Conservation (phyloP, 1,284 basidiomycete species). For the Sanghuangporus weigelae region DNA sequence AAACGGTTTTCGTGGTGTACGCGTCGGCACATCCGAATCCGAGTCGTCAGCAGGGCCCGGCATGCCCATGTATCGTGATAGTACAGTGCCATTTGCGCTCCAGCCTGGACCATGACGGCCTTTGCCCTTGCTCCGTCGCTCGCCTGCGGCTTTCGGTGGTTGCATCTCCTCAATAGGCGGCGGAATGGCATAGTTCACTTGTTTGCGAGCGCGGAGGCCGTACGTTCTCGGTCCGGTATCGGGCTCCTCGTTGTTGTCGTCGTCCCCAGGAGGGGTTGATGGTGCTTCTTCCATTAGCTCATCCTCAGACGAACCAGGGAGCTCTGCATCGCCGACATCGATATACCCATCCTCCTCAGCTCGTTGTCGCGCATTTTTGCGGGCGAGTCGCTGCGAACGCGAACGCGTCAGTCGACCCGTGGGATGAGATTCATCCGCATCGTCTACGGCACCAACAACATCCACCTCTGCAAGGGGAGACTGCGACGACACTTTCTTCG, state of each 20-base stretch:
- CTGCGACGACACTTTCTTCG: slow-evolving; percentile 8
- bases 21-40: slow-evolving; percentile 67
- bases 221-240: slow-evolving; percentile 43
- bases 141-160: slow-evolving; percentile 30
- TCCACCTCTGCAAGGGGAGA: not conserved
- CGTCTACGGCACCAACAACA: not conserved
- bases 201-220: slow-evolving; percentile 51
- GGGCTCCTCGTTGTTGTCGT: slow-evolving; percentile 18
- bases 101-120: slow-evolving; percentile 53
- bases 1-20: slow-evolving; percentile 62
- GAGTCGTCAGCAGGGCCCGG: slow-evolving; percentile 56
- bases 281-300: slow-evolving; percentile 17
- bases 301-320: slow-evolving; percentile 21
- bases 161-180: slow-evolving; percentile 67
- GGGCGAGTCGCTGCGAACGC: not conserved
- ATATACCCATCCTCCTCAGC: slow-evolving; percentile 26
- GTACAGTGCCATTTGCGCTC: slow-evolving; percentile 70
- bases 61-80: slow-evolving; percentile 71
- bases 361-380: slow-evolving; percentile 15
- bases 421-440: slow-evolving; percentile 1
- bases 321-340: slow-evolving; percentile 7
- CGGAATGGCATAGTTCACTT: slow-evolving; percentile 71
- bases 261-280: slow-evolving; percentile 15
- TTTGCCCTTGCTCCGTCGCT: slow-evolving; percentile 30
- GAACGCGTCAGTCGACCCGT: slow-evolving; percentile 5